Base-by-base conservation (phyloP, 306 rosid genomes). In the Alnus glutinosa region DNA sequence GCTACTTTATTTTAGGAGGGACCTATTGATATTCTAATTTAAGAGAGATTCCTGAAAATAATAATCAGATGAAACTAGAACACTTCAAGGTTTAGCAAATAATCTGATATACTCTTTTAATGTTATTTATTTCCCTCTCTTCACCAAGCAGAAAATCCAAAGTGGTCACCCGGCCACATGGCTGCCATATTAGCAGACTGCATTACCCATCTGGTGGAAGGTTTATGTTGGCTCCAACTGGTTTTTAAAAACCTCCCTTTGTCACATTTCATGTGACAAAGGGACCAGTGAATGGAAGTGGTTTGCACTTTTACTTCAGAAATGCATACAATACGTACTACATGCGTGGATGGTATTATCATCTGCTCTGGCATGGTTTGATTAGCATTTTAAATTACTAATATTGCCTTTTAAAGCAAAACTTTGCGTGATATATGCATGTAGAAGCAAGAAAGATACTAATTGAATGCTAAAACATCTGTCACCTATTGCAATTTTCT, bases 401-500 rank as follows among this genome's bases (percentile, higher is more conserved):
- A 4, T 32, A 4, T 42, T 68, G 32, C 34, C 50, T 55, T 47
- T 75, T 46, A 6, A 7, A 61, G 55, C 9, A 63, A 55, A 47
- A 59, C 30, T 36, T 16, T 66, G 1, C 19, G 0, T 6, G 44
- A 42, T 42, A 64, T 64, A 3, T 68, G 72, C 14, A 18, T 68
- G 7, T 16, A 4, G 7, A 18, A 42, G 15, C 34, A 8, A 10
- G 36, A 28, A 42, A 68, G 72, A 18, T 42, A 18, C 28, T 68
- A 5, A 7, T 46, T 67, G 18, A 23, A 68, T 39, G 50, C 69
- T 30, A 66, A 52, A 11, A 15, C 71, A 55, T 77, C 11, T 57
- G 42, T 28, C 64, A 55, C 73, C 75, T 75, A 2, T 28, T 70
- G 42, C 59, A 37, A 61, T 74, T 76, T 39, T 4, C 68, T 61